Percentiles rank a stretch among this genome's conserved stretches.
phyloP scores from a whole-genome alignment of 192 early-diverging fungal genomes.

The Pilobolus umbonatus region DNA sequence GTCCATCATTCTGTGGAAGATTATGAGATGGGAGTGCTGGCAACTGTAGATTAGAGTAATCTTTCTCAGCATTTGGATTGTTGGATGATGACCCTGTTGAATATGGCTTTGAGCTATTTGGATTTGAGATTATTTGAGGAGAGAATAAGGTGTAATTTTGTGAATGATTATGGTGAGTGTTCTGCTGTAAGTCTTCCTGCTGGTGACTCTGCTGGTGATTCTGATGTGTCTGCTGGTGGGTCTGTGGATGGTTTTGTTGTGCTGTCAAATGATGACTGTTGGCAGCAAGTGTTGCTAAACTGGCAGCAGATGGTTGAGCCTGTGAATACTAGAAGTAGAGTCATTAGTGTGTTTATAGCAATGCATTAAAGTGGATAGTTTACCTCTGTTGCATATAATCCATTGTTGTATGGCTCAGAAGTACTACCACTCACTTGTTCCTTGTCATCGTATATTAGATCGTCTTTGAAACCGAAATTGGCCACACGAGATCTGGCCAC shows the following conservation, averaged over 20 bases:
- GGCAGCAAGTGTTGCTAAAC: constrained; percentile 20
- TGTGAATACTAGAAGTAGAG: neutral
- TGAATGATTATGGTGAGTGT: neutral
- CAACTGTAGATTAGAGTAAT: constrained; percentile 12
- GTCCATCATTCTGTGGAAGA: constrained; percentile 60
- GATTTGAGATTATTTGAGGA: constrained; percentile 6
- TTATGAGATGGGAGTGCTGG: constrained; percentile 22
- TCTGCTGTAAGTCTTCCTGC: neutral
- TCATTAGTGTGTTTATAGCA: neutral
- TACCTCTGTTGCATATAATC: constrained; percentile 8
- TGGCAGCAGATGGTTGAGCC: constrained; percentile 26
- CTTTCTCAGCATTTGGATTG: constrained; percentile 1
- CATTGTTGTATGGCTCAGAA: neutral
- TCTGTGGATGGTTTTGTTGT: neutral
- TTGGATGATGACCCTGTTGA: too few relatives aligned
- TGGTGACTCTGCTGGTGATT: neutral
- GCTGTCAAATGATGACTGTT: too few relatives aligned
- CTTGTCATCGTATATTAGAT: constrained; percentile 33
- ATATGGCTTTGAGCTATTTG: too few relatives aligned
- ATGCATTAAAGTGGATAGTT: neutral
- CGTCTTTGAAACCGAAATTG: constrained; percentile 32
- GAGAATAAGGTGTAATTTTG: neutral
- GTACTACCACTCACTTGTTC: constrained; percentile 8
- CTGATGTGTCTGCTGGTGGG: neutral
- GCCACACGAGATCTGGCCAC: constrained; percentile 45